Evolutionary conservation across 306 rosid species (phyloP).

Genomic region (Cucumis sativus): Cucumber_9930_V3 NC_026656.2:3528501-3529000

Average conservation of each 20-base stretch:
- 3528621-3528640: constrained; percentile 59
- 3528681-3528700: constrained; percentile 53
- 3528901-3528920: constrained; percentile 56
- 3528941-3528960: constrained; percentile 65
- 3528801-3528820: constrained; percentile 44
- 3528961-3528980: constrained; percentile 22
- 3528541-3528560: constrained; percentile 81
- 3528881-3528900: constrained; percentile 63
- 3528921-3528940: constrained; percentile 75
- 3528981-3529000: no score
- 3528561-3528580: constrained; percentile 72
- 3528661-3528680: constrained; percentile 40
- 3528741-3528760: constrained; percentile 54
- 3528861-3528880: constrained; percentile 79
- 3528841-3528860: constrained; percentile 74
- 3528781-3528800: constrained; percentile 34
- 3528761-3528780: constrained; percentile 86
- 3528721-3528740: constrained; percentile 12
- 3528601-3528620: constrained; percentile 55
- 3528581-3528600: constrained; percentile 51
- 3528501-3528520: neutral
- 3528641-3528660: constrained; percentile 33
- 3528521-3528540: constrained; percentile 41
- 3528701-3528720: constrained; percentile 49
- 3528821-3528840: constrained; percentile 52